Evolutionary conservation across 148 eudicot genomes (phyloP), one percentile per base, ranked within the genome.

Genomic region (Camellia sinensis): DNA sequence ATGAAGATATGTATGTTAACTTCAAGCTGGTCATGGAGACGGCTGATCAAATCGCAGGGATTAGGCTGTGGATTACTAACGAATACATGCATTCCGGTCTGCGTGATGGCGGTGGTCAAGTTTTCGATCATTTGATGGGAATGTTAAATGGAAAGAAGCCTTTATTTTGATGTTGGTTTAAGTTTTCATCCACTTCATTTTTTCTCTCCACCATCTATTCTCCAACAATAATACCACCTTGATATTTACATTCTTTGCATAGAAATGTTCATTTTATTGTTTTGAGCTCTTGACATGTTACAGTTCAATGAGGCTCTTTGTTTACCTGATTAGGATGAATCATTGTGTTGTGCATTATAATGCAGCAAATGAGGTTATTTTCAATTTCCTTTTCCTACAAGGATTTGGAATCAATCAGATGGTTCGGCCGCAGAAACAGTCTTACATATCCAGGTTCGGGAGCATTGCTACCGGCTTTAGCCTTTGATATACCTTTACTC

Each of bases 11-110:
- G 93, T 96, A 84, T 66, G 99, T 96, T 22, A 96, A 96, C 89
- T 91, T 96, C 79, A 91, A 91, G 89, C 84, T 93, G 56, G 91
- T 88, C 13, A 89, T 77, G 90, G 92, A 90, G 79, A 92, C 95
- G 0, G 93, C 97, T 61, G 81, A 94, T 72, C 85, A 89, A 66
- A 96, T 96, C 18, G 83, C 86, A 6, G 98, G 95, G 62, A 89
- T 96, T 59, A 84, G 98, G 87, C 80, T 88, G 77, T 96, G 97
- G 95, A 84, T 96, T 37, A 96, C 97, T 1, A 96, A 96, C 52
- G 98, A 96, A 81, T 93, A 91, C 85, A 96, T 91, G 98, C 99
- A 96, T 85, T 96, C 99, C 61, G 98, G 99, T 67, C 82, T 96
- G 68, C 84, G 97, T 52, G 99, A 96, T 40, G 84, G 81, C 6